Base-by-base conservation (phyloP, 495 filamentous ascomycete species). In the Aspergillus affinis region DNA sequence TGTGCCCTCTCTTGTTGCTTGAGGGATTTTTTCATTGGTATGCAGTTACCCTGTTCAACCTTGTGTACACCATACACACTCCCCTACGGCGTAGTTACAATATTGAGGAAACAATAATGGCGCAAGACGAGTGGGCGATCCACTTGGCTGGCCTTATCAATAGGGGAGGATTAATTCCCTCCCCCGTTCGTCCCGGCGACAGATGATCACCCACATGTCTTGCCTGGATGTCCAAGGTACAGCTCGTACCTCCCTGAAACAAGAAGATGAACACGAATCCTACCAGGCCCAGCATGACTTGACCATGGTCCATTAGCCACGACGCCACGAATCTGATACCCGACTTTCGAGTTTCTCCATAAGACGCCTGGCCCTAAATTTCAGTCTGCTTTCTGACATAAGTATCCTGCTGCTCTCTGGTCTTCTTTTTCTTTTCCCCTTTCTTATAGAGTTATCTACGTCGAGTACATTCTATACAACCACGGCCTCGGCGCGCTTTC, bases 1-100 rank as follows among this genome's bases (percentile, higher is more conserved):
- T n/a, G n/a, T 56, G 44, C 23, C 4, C 21, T 56, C 20, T 15
- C 48, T 48, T 30, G 13, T 51, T 19, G 4, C 13, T 51, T 58
- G 56, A 41, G 56, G 56, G n/a, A 58, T 51, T 58, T 58, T 58
- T 30, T 20, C 19, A 6, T 17, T 47, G 32, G 32, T 36, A 36
- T 36, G 32, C 44, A 29, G 44, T n/a, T 15, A 48, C 27, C 6
- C 21, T 46, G 41, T 46, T 27, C 54, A 47, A 47, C 54, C 41
- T 48, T 48, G n/a, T 48, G 18, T 19, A 30, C 50, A 52, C 17
- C 6, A 52, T n/a, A 19, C n/a, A 15, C 12, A 48, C 29, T n/a
- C 29, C 29, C 29, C 8, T 30, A 30, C 29, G 29, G 29, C 29
- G 4, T 26, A 26, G 23, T 26, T 26, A 26, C 23, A 26, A 26